Percentiles rank a stretch among this genome's conserved stretches.
Conservation (phyloP, 352 stramenopile genomes). For the Pythium chondricola region DNA sequence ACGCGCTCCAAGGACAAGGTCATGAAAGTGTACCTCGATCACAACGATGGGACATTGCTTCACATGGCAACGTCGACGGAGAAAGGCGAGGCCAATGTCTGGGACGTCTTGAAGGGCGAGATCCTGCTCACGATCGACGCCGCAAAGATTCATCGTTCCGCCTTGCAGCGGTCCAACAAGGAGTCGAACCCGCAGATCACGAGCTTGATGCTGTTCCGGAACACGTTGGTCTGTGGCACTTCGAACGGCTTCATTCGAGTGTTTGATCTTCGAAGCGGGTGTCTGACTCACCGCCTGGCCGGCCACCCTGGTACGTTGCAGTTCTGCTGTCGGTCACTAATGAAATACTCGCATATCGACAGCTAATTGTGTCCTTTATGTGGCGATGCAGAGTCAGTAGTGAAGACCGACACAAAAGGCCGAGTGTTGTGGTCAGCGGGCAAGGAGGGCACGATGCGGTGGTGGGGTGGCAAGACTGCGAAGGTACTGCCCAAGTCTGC, state of each 20-base stretch:
- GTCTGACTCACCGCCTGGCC: slow-evolving; percentile 75
- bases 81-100: slow-evolving; percentile 83
- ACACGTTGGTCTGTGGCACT: slow-evolving; percentile 84
- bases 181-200: slow-evolving; percentile 71
- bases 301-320: slow-evolving; percentile 77
- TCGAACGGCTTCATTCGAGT: slow-evolving; percentile 83
- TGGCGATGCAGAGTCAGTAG: slow-evolving; percentile 47
- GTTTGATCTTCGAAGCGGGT: slow-evolving; percentile 75
- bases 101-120: slow-evolving; percentile 83
- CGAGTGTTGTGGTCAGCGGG: slow-evolving; percentile 82
- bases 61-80: slow-evolving; percentile 81
- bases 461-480: slow-evolving; percentile 84
- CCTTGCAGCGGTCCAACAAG: slow-evolving; percentile 57
- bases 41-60: slow-evolving; percentile 74
- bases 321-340: too few species aligned
- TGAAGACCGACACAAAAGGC: slow-evolving; percentile 81
- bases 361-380: slow-evolving; percentile 4
- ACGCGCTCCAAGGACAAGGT: slow-evolving; percentile 76
- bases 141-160: slow-evolving; percentile 80
- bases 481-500: slow-evolving; percentile 84
- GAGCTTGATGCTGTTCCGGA: slow-evolving; percentile 84
- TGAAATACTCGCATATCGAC: too few species aligned
- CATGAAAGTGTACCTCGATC: slow-evolving; percentile 70
- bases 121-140: slow-evolving; percentile 74
- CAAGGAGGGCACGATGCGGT: slow-evolving; percentile 75